A percentile compares a stretch with the other conserved stretches of the same genome.
Evolutionary conservation across 202 grass and related monocot genomes (phyloP).

Genomic region (Carex arenaria): DNA sequence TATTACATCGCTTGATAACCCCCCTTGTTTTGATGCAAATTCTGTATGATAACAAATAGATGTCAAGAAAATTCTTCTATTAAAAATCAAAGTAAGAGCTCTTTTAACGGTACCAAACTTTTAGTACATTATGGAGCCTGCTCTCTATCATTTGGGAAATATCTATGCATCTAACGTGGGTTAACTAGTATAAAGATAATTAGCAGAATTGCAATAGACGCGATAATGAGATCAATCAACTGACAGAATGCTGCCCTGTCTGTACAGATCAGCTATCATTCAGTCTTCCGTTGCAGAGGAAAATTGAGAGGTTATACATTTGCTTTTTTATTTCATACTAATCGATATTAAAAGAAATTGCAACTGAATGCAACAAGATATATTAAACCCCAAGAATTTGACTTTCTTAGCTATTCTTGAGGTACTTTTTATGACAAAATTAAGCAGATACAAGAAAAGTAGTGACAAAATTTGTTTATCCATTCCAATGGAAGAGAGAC

Average conservation of each 20-base stretch:
- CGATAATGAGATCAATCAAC: background rate
- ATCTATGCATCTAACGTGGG: background rate
- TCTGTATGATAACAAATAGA: constrained; percentile 33
- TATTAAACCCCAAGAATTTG: background rate
- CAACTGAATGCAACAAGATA: background rate
- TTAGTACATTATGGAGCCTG: background rate
- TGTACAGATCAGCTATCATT: background rate
- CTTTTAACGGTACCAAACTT: background rate
- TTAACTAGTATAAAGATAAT: background rate
- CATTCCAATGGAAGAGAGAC: background rate
- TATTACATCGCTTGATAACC: constrained; percentile 66
- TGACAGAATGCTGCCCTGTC: background rate
- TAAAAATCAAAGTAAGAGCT: background rate
- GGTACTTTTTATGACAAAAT: background rate
- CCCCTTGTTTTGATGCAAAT: constrained; percentile 57
- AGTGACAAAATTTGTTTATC: background rate
- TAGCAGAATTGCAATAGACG: background rate
- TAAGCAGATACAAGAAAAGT: background rate
- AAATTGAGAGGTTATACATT: background rate
- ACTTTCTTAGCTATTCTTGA: background rate
- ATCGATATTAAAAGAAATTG: background rate
- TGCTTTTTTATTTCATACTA: background rate
- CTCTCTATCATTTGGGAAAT: background rate
- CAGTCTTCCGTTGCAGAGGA: background rate
- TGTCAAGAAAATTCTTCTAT: background rate